Evolutionary conservation across 306 rosid species (phyloP).

Genomic region (Vigna mungo): DNA sequence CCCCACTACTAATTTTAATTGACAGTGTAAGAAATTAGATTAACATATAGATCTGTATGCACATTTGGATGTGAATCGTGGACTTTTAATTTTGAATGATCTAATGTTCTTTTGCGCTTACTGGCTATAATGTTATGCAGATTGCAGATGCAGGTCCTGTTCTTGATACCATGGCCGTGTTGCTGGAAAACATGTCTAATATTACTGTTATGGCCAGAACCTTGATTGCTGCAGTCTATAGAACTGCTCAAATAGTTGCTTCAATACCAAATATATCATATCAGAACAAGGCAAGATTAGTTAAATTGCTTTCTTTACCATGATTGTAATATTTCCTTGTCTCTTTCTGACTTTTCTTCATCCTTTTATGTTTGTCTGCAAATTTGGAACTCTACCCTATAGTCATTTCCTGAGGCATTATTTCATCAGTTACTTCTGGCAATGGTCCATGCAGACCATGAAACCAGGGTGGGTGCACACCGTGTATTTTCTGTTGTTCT

Average conservation of each 20-base stretch:
- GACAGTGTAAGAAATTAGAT: slow-evolving; percentile 25
- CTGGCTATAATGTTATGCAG: slow-evolving; percentile 60
- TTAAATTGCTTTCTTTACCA: slow-evolving; percentile 39
- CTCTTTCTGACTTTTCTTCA: slow-evolving; percentile 47
- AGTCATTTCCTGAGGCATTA: slow-evolving; percentile 97
- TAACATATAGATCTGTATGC: slow-evolving; percentile 21
- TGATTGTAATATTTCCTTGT: slow-evolving; percentile 42
- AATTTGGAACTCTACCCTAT: slow-evolving; percentile 36
- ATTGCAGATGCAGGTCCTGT: slow-evolving; percentile 92
- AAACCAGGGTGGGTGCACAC: slow-evolving; percentile 95
- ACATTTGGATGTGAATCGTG: slow-evolving; percentile 30
- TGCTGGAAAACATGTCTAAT: slow-evolving; percentile 83
- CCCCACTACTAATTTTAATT: slow-evolving; percentile 38
- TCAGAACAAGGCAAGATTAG: slow-evolving; percentile 88
- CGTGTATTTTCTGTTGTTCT: slow-evolving; percentile 94
- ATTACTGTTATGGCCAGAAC: slow-evolving; percentile 86
- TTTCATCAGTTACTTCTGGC: slow-evolving; percentile 91
- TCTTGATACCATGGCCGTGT: slow-evolving; percentile 87
- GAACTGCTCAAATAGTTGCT: slow-evolving; percentile 94
- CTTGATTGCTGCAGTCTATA: slow-evolving; percentile 77
- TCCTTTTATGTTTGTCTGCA: slow-evolving; percentile 35
- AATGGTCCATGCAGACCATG: slow-evolving; percentile 96
- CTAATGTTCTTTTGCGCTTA: slow-evolving; percentile 43
- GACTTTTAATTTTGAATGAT: slow-evolving; percentile 41
- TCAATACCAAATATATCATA: slow-evolving; percentile 82